These are phyloP conservation scores for Gomphus sp. DNA, from an alignment of 1,284 basidiomycete species.

Conservation along the genomic window DNA sequence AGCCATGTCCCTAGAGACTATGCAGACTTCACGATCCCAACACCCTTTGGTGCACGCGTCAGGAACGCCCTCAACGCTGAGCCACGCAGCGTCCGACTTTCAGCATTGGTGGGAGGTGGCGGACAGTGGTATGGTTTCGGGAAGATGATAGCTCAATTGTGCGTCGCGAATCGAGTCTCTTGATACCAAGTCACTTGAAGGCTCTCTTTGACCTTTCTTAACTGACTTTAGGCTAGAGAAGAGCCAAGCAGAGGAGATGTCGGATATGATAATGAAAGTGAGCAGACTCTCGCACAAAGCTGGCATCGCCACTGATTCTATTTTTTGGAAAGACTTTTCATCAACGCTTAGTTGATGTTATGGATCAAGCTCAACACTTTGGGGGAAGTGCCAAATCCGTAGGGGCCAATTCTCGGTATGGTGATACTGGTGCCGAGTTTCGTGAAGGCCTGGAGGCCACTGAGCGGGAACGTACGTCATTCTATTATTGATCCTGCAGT, in stretches of 20 bases:
- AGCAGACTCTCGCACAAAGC: slow-evolving; percentile 14
- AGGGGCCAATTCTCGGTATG: slow-evolving; percentile 35
- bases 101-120: slow-evolving; percentile 75
- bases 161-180: slow-evolving; percentile 19
- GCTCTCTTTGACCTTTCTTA: no score
- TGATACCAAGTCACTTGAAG: background rate
- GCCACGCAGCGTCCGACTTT: slow-evolving; percentile 69
- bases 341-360: slow-evolving; percentile 66
- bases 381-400: slow-evolving; percentile 60
- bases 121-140: slow-evolving; percentile 89
- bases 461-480: slow-evolving; percentile 72
- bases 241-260: slow-evolving; percentile 57
- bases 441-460: slow-evolving; percentile 83
- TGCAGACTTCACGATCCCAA: slow-evolving; percentile 76
- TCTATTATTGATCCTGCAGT: background rate
- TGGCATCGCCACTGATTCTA: slow-evolving; percentile 3
- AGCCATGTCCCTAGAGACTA: slow-evolving; percentile 49
- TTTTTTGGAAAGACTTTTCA: slow-evolving; percentile 57
- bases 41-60: slow-evolving; percentile 67
- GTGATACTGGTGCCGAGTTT: slow-evolving; percentile 63
- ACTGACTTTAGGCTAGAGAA: slow-evolving; percentile 50
- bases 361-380: slow-evolving; percentile 88
- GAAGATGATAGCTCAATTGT: slow-evolving; percentile 74
- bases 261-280: slow-evolving; percentile 61
- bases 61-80: slow-evolving; percentile 81